Percentiles rank a stretch among this genome's conserved stretches.
Evolutionary conservation across 164 flowering plant genomes (phyloP).

Genomic region (Chloranthus sessilifolius): DNA sequence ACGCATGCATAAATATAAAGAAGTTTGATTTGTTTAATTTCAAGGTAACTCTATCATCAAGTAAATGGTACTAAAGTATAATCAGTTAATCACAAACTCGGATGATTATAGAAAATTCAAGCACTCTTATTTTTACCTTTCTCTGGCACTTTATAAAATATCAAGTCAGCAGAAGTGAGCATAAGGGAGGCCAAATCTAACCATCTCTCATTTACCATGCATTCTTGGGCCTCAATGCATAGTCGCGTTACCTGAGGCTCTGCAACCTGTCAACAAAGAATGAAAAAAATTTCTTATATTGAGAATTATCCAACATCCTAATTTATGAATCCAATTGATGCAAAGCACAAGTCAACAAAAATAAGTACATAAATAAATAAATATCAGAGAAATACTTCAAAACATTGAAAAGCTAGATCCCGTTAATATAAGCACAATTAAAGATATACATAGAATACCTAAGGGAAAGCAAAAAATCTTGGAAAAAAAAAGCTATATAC

Average conservation of each 20-base stretch:
- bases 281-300: too few relatives aligned
- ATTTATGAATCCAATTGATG: too few relatives aligned
- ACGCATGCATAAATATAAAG: too few relatives aligned
- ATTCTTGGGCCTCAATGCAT: constrained; percentile 80
- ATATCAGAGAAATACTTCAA: too few relatives aligned
- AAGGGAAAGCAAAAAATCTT: too few relatives aligned
- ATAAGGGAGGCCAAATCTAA: constrained; percentile 76
- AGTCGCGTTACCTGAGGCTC: constrained; percentile 61
- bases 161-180: constrained; percentile 83
- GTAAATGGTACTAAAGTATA: background rate
- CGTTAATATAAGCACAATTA: too few relatives aligned
- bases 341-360: too few relatives aligned
- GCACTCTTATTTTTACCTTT: constrained; percentile 44
- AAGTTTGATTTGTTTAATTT: background rate
- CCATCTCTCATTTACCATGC: constrained; percentile 68
- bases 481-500: too few relatives aligned
- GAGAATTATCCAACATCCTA: too few relatives aligned
- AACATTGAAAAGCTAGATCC: too few relatives aligned
- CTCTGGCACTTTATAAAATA: constrained; percentile 75
- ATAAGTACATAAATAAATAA: too few relatives aligned
- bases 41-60: background rate
- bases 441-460: too few relatives aligned
- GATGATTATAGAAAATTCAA: background rate
- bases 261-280: constrained; percentile 47
- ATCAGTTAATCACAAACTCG: background rate